Evolutionary conservation across 2,329 filamentous ascomycete genomes (phyloP), one percentile per base, ranked within the genome.

Genomic region (Colletotrichum salicis): DNA sequence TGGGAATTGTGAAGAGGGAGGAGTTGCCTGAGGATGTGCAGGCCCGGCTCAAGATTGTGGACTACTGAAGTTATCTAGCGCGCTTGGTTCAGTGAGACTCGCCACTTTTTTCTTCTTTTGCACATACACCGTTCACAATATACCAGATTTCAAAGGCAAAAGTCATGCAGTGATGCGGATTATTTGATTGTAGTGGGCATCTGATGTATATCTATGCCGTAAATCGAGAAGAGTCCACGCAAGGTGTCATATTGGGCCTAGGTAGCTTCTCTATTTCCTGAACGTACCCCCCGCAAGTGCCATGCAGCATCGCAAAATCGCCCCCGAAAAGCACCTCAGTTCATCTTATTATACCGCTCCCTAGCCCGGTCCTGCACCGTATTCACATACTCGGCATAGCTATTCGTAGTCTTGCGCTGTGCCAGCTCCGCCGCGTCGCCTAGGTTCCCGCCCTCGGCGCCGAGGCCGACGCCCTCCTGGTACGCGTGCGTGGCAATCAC

Each of bases 1-100:
- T 97, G 81, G 95, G 95, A 0, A 82, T 99, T 51, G 86, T 96
- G 51, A 90, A 88, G 79, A 81, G 86, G 73, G 92, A 95, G 75
- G 94, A 98, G 29, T 82, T 99, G 75, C 94, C 95, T 0, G 86
- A 88, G 75, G 85, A 86, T n/a, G 78, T 97, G 77, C 84, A 87
- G 75, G 79, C 82, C 62, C 88, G 86, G 78, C 79, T 97, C 72
- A 97, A 96, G 86, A 83, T 88, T 73, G 88, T 96, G 29, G 88
- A 92, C 57, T 91, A 90, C 76, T 94, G 35, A 71, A 12, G 48
- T 45, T 31, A 37, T 15, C 15, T 19, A n/a, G 19, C 5, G 7
- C n/a, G 6, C 8, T 48, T 45, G 37, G 37, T 29, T 29, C 27
- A 37, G 15, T 4, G 41, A 48, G 41, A n/a, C 41, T 4, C 5